Conservation (phyloP, 495 filamentous ascomycete species). For the Daldinia caldariorum region DNA sequence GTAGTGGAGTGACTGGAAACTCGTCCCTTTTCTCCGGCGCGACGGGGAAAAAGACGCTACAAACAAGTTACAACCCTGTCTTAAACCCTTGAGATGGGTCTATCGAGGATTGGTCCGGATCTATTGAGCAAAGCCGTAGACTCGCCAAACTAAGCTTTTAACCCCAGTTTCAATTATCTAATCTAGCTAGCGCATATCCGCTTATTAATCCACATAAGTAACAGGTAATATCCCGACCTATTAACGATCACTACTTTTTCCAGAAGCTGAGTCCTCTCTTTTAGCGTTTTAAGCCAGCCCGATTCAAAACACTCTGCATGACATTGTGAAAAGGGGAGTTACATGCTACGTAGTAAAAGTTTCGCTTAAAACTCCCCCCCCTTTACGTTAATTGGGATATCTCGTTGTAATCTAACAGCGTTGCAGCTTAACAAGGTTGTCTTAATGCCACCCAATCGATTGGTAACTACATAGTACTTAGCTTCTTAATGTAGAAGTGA, state of each 20-base stretch:
- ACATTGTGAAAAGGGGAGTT: neutral
- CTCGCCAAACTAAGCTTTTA: constrained; percentile 3
- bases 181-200: constrained; percentile 3
- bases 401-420: neutral
- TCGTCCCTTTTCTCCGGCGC: constrained; percentile 43
- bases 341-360: too few relatives aligned
- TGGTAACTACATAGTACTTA: constrained; percentile 5
- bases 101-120: constrained; percentile 38
- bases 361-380: too few relatives aligned
- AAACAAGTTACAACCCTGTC: neutral
- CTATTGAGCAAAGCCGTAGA: constrained; percentile 7
- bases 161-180: constrained; percentile 28
- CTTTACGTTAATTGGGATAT: too few relatives aligned
- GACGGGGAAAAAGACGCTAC: constrained; percentile 26
- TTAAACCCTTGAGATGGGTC: constrained; percentile 4
- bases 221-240: constrained; percentile 12
- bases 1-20: constrained; percentile 15
- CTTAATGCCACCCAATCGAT: constrained; percentile 25
- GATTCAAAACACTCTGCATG: constrained; percentile 10
- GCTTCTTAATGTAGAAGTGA: constrained; percentile 12
- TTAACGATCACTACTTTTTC: constrained; percentile 37
- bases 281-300: constrained; percentile 27
- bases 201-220: constrained; percentile 21
- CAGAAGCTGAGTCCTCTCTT: constrained; percentile 26
- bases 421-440: neutral